These are phyloP conservation scores for Eucalyptus urophylla DNA, from an alignment of 345 rosid genomes.

Conservation along the genomic window DNA sequence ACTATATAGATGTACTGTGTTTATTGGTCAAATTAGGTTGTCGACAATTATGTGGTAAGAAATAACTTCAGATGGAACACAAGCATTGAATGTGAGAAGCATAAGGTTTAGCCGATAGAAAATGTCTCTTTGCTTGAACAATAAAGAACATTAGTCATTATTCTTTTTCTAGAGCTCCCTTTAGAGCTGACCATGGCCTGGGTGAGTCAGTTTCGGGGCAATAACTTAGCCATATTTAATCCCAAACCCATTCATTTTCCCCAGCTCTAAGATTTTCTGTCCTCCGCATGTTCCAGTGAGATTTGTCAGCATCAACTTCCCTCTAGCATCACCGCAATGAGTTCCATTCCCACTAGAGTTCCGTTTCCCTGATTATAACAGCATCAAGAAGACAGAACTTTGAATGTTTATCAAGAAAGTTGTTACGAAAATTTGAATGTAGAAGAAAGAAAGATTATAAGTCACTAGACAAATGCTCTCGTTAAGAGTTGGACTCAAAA, in stretches of 20 bases:
- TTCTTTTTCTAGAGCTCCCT: not conserved
- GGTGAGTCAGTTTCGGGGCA: not conserved
- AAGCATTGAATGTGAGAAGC: not conserved
- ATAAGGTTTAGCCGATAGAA: not conserved
- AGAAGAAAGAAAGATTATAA: too few species aligned
- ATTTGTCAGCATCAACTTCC: not conserved
- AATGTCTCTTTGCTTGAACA: not conserved
- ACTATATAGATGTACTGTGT: conserved; percentile 61
- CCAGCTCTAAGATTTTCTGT: not conserved
- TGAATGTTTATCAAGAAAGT: too few species aligned
- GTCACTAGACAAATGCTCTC: too few species aligned
- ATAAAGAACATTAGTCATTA: not conserved
- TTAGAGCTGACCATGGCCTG: not conserved
- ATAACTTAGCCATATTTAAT: not conserved
- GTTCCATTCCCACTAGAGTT: not conserved
- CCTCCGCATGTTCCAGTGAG: not conserved
- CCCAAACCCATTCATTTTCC: too few species aligned
- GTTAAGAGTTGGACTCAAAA: too few species aligned
- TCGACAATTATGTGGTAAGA: not conserved
- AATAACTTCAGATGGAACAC: not conserved
- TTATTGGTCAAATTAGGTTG: not conserved
- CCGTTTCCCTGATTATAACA: not conserved
- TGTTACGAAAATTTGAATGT: too few species aligned
- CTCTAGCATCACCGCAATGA: not conserved
- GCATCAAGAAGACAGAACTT: not conserved